phyloP scores from a whole-genome alignment of 768 basidiomycete genomes.

The Suillus tomentosus region DNA sequence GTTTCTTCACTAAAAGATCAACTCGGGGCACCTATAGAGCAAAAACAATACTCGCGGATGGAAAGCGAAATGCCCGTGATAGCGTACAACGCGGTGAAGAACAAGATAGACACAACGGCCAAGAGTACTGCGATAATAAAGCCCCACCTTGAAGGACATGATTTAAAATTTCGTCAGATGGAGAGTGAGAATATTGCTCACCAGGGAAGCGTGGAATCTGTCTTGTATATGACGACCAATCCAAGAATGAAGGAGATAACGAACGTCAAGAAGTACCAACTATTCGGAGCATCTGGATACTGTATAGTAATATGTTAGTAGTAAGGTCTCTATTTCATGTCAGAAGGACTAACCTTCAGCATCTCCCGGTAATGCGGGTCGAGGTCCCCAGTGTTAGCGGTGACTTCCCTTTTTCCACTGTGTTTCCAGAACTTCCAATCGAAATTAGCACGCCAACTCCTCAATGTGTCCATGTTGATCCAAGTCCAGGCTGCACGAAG shows the following conservation, averaged over 20 bases:
- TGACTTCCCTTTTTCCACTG: slow-evolving; percentile 23
- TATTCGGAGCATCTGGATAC: slow-evolving; percentile 37
- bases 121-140: slow-evolving; percentile 55
- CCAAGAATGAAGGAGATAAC: slow-evolving; percentile 47
- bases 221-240: slow-evolving; percentile 55
- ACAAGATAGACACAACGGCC: slow-evolving; percentile 49
- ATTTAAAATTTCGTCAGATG: neutral
- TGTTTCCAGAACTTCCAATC: slow-evolving; percentile 41
- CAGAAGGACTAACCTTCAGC: slow-evolving; percentile 34
- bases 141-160: slow-evolving; percentile 41
- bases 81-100: slow-evolving; percentile 55
- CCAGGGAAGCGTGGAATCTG: slow-evolving; percentile 58
- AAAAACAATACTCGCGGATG: slow-evolving; percentile 22
- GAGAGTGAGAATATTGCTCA: slow-evolving; percentile 21
- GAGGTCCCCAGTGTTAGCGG: slow-evolving; percentile 40
- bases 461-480: slow-evolving; percentile 37
- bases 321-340: slow-evolving; percentile 15
- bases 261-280: slow-evolving; percentile 35
- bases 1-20: slow-evolving; percentile 19
- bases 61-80: slow-evolving; percentile 39
- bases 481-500: slow-evolving; percentile 49
- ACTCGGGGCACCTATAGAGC: neutral
- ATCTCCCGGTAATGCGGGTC: slow-evolving; percentile 61
- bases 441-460: slow-evolving; percentile 35
- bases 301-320: slow-evolving; percentile 4